Base-by-base conservation (phyloP, 257 asterid species). In the Handroanthus guayacan region DNA sequence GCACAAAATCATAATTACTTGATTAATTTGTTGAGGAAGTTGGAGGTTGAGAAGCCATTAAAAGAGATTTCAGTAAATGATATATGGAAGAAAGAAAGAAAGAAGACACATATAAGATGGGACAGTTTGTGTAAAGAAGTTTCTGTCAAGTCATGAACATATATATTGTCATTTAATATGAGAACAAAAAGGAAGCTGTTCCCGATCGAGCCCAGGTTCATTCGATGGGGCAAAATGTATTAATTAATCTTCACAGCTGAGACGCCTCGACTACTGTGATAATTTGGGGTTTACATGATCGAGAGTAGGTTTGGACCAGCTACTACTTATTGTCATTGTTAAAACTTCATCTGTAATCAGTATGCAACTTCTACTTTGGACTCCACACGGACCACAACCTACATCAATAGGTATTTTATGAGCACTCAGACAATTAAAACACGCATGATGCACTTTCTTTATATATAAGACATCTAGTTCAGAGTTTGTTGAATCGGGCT, bases 221-320 rank as follows among this genome's bases (percentile, higher is more conserved):
- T 41, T 41, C 45, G 45, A 41, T 41, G 8, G 55, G 5, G n/a
- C 41, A 58, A 13, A 2, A 5, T 36, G 6, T 14, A 62, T 62
- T 36, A 64, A 64, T 64, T 25, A 25, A 25, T 25, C 31, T 14
- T 54, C 31, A 3, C 7, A 51, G 38, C 68, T 39, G 69, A 63
- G 69, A 41, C 37, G 4, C 71, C 71, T 65, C 54, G 71, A 41
- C 14, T n/a, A 41, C 5, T 63, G 69, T 41, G 54, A 2, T 16
- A 54, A 65, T 41, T 34, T 13, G 54, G 54, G 38, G 31, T 25
- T 25, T 25, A 25, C 31, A 25, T 25, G 31, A 25, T 25, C 31
- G 31, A 25, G 31, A 64, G 14, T 41, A 65, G 55, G 71, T 9
- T 3, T 65, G 71, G 71, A 41, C 54, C 17, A 20, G 65, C 65